Percentiles rank a stretch among this genome's conserved stretches.
These are phyloP conservation scores for Achaetomium macrosporum DNA, from an alignment of 2,329 filamentous ascomycete species.

Conservation along the genomic window DNA sequence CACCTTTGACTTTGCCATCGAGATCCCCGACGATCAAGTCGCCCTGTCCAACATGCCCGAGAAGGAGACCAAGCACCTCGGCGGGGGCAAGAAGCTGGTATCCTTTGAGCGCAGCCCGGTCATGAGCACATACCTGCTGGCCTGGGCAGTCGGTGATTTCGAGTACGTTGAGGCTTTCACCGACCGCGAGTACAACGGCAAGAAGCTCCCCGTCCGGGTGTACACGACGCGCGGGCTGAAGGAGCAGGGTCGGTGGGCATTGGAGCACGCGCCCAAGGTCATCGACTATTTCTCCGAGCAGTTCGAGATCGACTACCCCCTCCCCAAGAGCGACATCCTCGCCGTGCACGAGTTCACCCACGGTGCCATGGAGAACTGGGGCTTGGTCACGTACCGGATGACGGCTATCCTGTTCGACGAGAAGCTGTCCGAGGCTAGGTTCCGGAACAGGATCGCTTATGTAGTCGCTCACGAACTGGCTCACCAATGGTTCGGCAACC, in stretches of 20 bases:
- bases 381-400: slow-evolving; percentile 89
- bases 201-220: slow-evolving; percentile 84
- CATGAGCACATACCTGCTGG: slow-evolving; percentile 88
- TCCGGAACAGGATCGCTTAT: slow-evolving; percentile 91
- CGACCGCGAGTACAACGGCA: slow-evolving; percentile 82
- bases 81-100: slow-evolving; percentile 64
- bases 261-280: slow-evolving; percentile 86
- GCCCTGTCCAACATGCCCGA: slow-evolving; percentile 95
- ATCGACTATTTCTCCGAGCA: slow-evolving; percentile 96
- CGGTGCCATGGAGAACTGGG: slow-evolving; percentile 95
- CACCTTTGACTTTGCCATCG: slow-evolving; percentile 88
- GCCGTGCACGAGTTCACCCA: slow-evolving; percentile 88
- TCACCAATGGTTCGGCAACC: slow-evolving; percentile 97
- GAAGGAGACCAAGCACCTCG: slow-evolving; percentile 56
- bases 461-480: slow-evolving; percentile 97
- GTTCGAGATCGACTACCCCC: slow-evolving; percentile 86
- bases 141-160: slow-evolving; percentile 95
- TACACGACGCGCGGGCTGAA: slow-evolving; percentile 95
- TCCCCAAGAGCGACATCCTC: slow-evolving; percentile 86
- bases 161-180: slow-evolving; percentile 94
- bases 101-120: slow-evolving; percentile 77
- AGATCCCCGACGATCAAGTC: slow-evolving; percentile 81
- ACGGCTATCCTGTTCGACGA: slow-evolving; percentile 96
- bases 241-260: slow-evolving; percentile 81
- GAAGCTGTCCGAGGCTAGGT: slow-evolving; percentile 79